Evolutionary conservation across 306 rosid species (phyloP), one percentile per base, ranked within the genome.

Genomic region (Oxytropis ochrocephala): DNA sequence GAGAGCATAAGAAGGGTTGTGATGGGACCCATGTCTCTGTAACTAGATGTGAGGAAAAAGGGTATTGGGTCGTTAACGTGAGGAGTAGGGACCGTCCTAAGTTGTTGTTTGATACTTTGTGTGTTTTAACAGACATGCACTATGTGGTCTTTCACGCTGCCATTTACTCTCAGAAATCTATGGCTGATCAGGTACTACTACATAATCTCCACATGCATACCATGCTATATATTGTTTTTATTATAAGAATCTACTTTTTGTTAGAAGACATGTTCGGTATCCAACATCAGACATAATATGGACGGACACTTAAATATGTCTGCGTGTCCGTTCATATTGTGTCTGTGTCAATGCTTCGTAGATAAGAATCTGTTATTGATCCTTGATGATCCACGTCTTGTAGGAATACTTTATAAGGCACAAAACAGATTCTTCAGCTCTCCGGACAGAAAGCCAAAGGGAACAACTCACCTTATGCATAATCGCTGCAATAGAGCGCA

Each of bases 141-240:
- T 88, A 88, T 24, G 85, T 79, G 0, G 99, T 94, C 47, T 91
- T 88, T 75, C 99, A 94, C 14, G 99, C 95, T 4, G 89, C 89
- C 43, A 85, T 95, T 54, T 69, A 84, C n/a, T 91, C 97, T 33
- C 71, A 72, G 50, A 86, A 78, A 47, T 74, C 73, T 69, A 75
- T 87, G 44, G 99, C 97, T 18, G 67, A 95, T 69, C 97, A 91
- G 93, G 96, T 89, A 77, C 35, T 24, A 2, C 10, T 5, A 0
- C 36, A 8, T 21, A n/a, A 1, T n/a, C 32, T 42, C 32, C 7
- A n/a, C 36, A 6, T 43, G 19, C 10, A 8, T 8, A 0, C 47
- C 29, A n/a, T n/a, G n/a, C n/a, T n/a, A n/a, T n/a, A n/a, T n/a
- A n/a, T n/a, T n/a, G n/a, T n/a, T n/a, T n/a, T n/a, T n/a, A n/a